Evolutionary conservation across 257 asterid genomes (phyloP).

Genomic region (Parsonsia alboflavescens): DNA sequence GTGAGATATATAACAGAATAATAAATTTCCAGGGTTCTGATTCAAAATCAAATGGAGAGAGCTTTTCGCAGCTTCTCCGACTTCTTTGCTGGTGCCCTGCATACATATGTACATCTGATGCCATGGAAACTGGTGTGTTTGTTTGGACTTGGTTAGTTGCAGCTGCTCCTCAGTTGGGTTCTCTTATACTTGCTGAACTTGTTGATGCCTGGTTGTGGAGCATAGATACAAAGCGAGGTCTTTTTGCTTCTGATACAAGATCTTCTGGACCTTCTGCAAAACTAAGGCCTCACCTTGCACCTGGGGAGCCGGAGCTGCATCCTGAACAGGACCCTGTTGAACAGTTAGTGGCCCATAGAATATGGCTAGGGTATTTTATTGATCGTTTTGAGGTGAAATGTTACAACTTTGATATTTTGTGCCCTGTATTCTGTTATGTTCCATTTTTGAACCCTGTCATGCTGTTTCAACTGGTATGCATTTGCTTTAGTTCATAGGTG

Average conservation of each 20-base stretch:
- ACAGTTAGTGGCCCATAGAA: conserved; percentile 89
- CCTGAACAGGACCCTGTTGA: conserved; percentile 90
- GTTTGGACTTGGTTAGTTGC: conserved; percentile 99
- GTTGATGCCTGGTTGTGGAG: conserved; percentile 99
- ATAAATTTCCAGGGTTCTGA: conserved; percentile 65
- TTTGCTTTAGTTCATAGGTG: conserved; percentile 7
- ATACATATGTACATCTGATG: conserved; percentile 85
- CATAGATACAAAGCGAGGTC: conserved; percentile 92
- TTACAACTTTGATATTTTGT: conserved; percentile 8
- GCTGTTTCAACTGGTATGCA: conserved; percentile 10
- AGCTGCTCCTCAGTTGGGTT: conserved; percentile 96
- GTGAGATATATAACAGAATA: conserved; percentile 18
- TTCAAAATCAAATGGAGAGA: conserved; percentile 56
- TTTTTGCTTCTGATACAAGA: conserved; percentile 81
- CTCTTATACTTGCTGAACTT: conserved; percentile 94
- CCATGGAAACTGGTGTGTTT: conserved; percentile 95
- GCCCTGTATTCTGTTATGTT: neutral
- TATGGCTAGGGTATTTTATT: conserved; percentile 95
- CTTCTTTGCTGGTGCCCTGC: conserved; percentile 99
- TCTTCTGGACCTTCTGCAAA: conserved; percentile 92
- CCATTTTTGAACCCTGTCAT: neutral
- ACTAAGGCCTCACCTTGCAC: conserved; percentile 93
- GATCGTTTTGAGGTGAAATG: conserved; percentile 92
- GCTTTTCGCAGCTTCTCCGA: conserved; percentile 96
- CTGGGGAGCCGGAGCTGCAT: conserved; percentile 82